phyloP scores from a whole-genome alignment of 2,329 filamentous ascomycete genomes.

The Paecilomyces niveus region DNA sequence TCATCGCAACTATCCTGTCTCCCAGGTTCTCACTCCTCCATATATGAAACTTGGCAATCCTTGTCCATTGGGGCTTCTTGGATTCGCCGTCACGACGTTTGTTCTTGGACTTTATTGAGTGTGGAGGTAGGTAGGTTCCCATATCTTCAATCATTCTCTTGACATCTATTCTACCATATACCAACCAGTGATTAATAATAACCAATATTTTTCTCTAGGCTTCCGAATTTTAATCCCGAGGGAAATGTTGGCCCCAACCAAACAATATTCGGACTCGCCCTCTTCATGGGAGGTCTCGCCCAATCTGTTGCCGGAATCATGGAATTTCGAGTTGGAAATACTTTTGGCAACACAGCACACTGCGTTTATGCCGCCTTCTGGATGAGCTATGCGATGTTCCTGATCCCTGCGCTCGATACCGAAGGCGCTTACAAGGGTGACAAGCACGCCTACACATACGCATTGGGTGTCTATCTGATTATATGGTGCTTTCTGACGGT shows the following conservation, averaged over 20 bases:
- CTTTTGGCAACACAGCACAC: conserved; percentile 55
- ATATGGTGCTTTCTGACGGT: conserved; percentile 55
- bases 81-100: conserved; percentile 61
- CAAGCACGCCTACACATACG: conserved; percentile 38
- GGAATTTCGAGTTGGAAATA: conserved; percentile 51
- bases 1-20: conserved; percentile 1
- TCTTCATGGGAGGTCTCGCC: conserved; percentile 20
- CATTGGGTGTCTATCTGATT: conserved; percentile 54
- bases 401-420: conserved; percentile 47
- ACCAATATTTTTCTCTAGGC: conserved; percentile 6
- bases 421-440: conserved; percentile 36
- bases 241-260: conserved; percentile 15
- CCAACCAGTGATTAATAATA: not conserved
- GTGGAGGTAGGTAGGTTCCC: conserved; percentile 40
- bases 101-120: conserved; percentile 46
- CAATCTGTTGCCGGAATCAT: conserved; percentile 25
- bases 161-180: no score
- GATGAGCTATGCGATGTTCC: conserved; percentile 54
- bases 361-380: conserved; percentile 57
- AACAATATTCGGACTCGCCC: conserved; percentile 18
- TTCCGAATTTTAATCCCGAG: conserved; percentile 16
- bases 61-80: conserved; percentile 53
- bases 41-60: conserved; percentile 49
- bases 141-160: not conserved
- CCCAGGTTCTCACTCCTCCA: conserved; percentile 9